Base-by-base conservation (phyloP, 2,329 filamentous ascomycete species). In the Pseudomassariella vexata region DNA sequence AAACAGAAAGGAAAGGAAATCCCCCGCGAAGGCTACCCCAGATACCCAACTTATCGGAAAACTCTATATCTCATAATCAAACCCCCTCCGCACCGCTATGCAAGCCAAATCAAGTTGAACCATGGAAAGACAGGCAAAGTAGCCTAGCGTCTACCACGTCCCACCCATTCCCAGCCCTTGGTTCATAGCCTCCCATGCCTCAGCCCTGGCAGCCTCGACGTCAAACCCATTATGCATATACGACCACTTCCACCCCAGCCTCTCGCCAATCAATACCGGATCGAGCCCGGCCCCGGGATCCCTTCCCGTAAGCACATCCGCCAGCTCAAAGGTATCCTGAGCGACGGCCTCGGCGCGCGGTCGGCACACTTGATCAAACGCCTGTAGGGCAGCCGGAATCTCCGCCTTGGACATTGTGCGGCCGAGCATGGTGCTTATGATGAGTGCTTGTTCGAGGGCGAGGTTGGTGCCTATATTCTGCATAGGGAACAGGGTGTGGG, bases 301-400 rank as follows among this genome's bases (percentile, higher is more conserved):
- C 5, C 34, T 36, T 3, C 52, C 50, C 1, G 46, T 46, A 2
- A 49, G 34, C 1, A 50, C 33, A 1, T 44, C 17, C 4, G 36
- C 39, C 3, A 37, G 40, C n/a, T 47, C 42, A n/a, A 28, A 35
- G n/a, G 39, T 41, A 6, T 41, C 35, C 1, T 17, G 30, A 6
- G 37, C 34, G 3, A 45, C 46, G 8, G 34, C 38, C 28, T 53
- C 50, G 5, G 52, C 49, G 5, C 49, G 46, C 0, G 49, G 48
- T 9, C 50, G 41, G 24, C 48, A 53, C 2, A 48, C 41, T 5
- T 38, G 39, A 20, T 55, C 50, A 27, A 44, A 55, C 3, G 49
- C 48, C n/a, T 42, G 42, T 5, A 55, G 35, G 5, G 50, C 50
- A 8, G 46, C 42, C 2, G 45, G 41, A 9, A 51, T 40, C 1